phyloP scores from a whole-genome alignment of 2,329 filamentous ascomycete genomes.

The Diaporthe capsici region DNA sequence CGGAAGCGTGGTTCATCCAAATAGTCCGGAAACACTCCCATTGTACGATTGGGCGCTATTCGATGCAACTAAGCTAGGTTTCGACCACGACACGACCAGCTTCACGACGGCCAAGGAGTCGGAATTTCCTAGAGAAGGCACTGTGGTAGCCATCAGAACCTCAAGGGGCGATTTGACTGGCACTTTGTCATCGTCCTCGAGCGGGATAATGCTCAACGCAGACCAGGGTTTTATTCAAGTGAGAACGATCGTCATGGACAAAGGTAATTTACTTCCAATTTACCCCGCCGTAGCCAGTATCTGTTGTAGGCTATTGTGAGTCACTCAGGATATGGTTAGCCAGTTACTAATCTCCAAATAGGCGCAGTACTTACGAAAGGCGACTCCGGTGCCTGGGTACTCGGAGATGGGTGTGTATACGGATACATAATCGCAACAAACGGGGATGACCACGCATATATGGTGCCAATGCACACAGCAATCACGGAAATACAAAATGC shows the following conservation, averaged over 20 bases:
- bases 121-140: neutral
- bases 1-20: neutral
- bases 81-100: neutral
- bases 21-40: neutral
- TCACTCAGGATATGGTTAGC: neutral
- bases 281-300: neutral
- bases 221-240: neutral
- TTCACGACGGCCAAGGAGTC: neutral
- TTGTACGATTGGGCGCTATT: neutral
- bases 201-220: neutral
- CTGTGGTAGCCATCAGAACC: neutral
- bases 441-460: neutral
- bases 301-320: neutral
- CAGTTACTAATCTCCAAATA: neutral
- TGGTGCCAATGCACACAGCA: neutral
- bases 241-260: neutral
- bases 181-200: neutral
- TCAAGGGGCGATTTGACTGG: neutral
- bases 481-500: neutral
- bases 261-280: neutral
- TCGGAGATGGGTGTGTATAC: neutral
- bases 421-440: constrained; percentile 4
- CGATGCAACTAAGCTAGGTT: neutral
- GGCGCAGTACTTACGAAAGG: neutral
- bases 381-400: constrained; percentile 1